These are phyloP conservation scores for Nemania sp. DNA, from an alignment of 2,329 filamentous ascomycete species.

Conservation along the genomic window DNA sequence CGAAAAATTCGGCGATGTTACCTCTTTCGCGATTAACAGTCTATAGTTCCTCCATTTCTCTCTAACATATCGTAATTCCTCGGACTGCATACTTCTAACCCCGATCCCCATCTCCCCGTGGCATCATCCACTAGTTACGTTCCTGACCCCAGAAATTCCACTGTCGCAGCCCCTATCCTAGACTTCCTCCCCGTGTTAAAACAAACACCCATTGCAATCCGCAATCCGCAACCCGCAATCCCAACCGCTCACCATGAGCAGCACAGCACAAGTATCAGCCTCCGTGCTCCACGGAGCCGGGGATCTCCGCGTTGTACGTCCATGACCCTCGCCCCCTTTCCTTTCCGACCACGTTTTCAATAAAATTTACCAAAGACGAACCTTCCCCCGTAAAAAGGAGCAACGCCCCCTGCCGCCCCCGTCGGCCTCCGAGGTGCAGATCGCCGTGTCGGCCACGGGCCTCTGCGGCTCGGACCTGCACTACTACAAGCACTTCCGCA, in stretches of 20 bases:
- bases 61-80: not conserved
- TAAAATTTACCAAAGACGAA: not conserved
- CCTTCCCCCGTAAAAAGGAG: slow-evolving; percentile 45
- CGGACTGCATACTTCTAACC: not conserved
- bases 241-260: slow-evolving; percentile 15
- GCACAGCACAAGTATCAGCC: slow-evolving; percentile 40
- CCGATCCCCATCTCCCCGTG: not conserved
- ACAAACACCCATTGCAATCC: not conserved
- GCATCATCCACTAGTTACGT: not conserved
- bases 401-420: slow-evolving; percentile 59
- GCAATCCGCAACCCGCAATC: not conserved
- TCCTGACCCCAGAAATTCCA: not conserved
- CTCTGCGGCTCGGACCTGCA: slow-evolving; percentile 71
- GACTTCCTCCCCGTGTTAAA: not conserved
- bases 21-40: not conserved
- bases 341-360: not conserved
- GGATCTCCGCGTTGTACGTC: slow-evolving; percentile 55
- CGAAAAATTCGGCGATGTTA: slow-evolving; percentile 11
- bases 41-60: not conserved
- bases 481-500: slow-evolving; percentile 69
- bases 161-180: not conserved
- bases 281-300: slow-evolving; percentile 59
- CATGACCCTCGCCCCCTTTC: not conserved
- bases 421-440: slow-evolving; percentile 60
- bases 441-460: slow-evolving; percentile 64